Evolutionary conservation across 73 alveolate genomes (phyloP).

Genomic region (Paramecium biaurelia): DNA sequence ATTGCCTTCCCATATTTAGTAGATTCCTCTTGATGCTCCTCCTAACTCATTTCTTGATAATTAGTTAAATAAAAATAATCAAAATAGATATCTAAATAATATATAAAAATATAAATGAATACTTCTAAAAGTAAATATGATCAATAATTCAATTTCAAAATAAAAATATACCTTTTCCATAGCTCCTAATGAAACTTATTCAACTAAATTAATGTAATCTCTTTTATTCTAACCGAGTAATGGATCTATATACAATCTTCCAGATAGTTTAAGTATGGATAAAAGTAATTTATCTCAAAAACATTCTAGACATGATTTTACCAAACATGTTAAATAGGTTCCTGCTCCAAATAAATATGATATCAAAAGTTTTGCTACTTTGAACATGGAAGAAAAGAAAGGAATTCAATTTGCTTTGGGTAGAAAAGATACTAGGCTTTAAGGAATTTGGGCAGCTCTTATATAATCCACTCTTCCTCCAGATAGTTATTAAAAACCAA

Average conservation of each 20-base stretch:
- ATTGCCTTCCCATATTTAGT: background rate
- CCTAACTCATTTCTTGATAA: background rate
- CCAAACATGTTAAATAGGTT: background rate
- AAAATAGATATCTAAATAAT: background rate
- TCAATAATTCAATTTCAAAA: constrained; percentile 20
- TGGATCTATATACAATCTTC: background rate
- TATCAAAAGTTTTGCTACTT: background rate
- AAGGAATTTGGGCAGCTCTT: background rate
- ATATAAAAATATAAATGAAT: background rate
- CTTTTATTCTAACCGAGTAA: background rate
- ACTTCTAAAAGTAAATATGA: background rate
- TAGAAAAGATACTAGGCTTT: background rate
- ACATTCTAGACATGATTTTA: background rate
- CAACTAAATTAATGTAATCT: background rate
- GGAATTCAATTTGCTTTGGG: background rate
- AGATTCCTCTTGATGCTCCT: background rate
- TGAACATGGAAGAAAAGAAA: background rate
- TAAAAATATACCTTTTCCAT: background rate
- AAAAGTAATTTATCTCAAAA: background rate
- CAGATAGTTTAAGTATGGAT: constrained; percentile 9
- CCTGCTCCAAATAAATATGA: constrained; percentile 24
- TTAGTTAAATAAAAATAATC: background rate
- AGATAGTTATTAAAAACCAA: constrained; percentile 13
- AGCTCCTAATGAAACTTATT: background rate
- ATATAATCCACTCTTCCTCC: background rate